Conservation (phyloP, 352 stramenopile genomes). For the Globisporangium echinulatum region DNA sequence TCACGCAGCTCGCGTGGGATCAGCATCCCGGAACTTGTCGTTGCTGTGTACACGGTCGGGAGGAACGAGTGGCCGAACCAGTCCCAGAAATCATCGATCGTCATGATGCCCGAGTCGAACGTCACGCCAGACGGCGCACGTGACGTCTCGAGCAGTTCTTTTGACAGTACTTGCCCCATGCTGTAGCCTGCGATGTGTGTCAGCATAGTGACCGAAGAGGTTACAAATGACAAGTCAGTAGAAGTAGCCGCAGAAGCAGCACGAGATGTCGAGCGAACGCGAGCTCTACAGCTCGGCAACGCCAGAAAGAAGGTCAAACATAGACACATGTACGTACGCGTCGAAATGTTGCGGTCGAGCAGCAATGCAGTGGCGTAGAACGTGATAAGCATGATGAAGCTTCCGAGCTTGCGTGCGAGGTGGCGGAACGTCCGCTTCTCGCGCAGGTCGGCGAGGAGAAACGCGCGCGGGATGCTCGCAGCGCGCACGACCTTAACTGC, state of each 20-base stretch:
- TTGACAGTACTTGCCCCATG: conserved; percentile 42
- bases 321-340: conserved; percentile 25
- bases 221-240: too few species aligned
- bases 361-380: conserved; percentile 52
- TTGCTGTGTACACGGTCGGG: conserved; percentile 30
- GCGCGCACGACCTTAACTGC: conserved; percentile 2
- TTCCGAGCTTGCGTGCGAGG: conserved; percentile 46
- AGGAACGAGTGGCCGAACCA: conserved; percentile 60
- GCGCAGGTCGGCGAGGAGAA: conserved; percentile 52
- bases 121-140: conserved; percentile 27
- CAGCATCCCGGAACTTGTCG: conserved; percentile 16
- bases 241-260: not conserved
- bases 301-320: not conserved
- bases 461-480: conserved; percentile 32
- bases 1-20: conserved; percentile 25
- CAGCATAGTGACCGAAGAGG: not conserved
- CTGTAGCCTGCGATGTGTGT: not conserved
- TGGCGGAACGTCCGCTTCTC: conserved; percentile 63
- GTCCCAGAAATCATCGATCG: conserved; percentile 50
- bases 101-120: conserved; percentile 15
- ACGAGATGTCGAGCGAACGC: not conserved
- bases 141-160: conserved; percentile 35
- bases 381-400: conserved; percentile 49
- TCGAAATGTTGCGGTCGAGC: conserved; percentile 56
- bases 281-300: not conserved